phyloP scores from a whole-genome alignment of 352 stramenopile genomes.

The Phytopythium cucurbitacearum region DNA sequence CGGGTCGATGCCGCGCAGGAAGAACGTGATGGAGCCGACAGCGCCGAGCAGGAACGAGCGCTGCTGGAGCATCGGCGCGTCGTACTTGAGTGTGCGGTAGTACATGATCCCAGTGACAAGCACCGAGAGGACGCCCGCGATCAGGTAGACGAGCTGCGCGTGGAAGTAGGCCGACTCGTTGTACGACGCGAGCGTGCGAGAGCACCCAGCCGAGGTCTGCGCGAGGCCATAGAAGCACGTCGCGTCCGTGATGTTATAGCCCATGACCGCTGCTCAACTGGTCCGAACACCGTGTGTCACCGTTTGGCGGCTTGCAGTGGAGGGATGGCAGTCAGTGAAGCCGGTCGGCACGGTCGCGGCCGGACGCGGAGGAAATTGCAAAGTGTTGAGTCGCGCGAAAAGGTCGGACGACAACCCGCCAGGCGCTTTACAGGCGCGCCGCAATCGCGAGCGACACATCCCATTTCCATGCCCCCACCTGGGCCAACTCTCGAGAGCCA shows the following conservation, averaged over 20 bases:
- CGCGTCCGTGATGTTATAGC: slow-evolving; percentile 10
- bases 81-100: slow-evolving; percentile 11
- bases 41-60: slow-evolving; percentile 9
- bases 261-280: neutral
- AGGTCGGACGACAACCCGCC: no score
- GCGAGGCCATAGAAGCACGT: slow-evolving; percentile 17
- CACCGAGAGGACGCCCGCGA: slow-evolving; percentile 4
- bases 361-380: no score
- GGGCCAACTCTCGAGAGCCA: neutral
- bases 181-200: slow-evolving; percentile 9
- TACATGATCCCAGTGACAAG: slow-evolving; percentile 6
- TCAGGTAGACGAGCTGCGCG: slow-evolving; percentile 10
- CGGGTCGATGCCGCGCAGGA: slow-evolving; percentile 15
- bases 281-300: no score
- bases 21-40: slow-evolving; percentile 12
- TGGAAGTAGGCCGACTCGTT: slow-evolving; percentile 6
- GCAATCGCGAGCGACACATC: neutral
- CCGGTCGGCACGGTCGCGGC: no score
- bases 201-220: slow-evolving; percentile 4
- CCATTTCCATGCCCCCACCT: slow-evolving; percentile 6
- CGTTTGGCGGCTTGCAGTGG: no score
- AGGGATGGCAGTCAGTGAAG: no score
- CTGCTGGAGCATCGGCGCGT: slow-evolving; percentile 11
- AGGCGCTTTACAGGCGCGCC: no score
- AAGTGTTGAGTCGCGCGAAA: no score